These are phyloP conservation scores for Neurospora sp. DNA, from an alignment of 495 filamentous ascomycete species.

Conservation along the genomic window DNA sequence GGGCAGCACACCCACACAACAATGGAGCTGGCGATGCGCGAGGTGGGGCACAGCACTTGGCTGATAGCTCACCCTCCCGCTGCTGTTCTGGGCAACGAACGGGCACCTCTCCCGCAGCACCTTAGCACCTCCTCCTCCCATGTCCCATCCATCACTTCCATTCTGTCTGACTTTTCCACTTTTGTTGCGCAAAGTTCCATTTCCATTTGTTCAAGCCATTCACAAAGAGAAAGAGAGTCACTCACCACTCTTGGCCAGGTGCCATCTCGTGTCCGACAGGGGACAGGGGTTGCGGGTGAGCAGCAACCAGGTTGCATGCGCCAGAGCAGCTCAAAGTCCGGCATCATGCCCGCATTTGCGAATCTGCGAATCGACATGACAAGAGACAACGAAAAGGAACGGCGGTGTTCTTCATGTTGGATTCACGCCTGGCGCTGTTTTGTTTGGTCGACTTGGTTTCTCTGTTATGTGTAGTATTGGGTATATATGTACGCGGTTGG, in stretches of 20 bases:
- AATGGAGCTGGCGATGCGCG: neutral
- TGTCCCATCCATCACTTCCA: neutral
- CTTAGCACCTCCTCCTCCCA: neutral
- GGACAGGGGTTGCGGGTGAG: slow-evolving; percentile 34
- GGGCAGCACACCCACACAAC: neutral
- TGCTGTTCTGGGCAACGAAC: neutral
- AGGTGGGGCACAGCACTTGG: neutral
- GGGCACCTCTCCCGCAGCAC: slow-evolving; percentile 1
- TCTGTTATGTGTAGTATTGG: neutral
- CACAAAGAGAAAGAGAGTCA: slow-evolving; percentile 6
- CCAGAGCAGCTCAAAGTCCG: neutral
- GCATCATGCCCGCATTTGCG: neutral
- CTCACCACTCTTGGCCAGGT: slow-evolving; percentile 6
- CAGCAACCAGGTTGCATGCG: slow-evolving; percentile 16
- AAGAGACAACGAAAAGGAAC: neutral
- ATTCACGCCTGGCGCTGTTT: neutral
- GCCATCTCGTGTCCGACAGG: slow-evolving; percentile 23
- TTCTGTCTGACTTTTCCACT: neutral
- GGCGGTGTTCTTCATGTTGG: neutral
- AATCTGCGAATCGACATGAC: neutral
- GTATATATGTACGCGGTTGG: neutral
- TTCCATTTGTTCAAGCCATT: neutral
- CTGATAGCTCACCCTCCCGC: neutral
- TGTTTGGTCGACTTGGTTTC: neutral
- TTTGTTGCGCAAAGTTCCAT: neutral